A percentile compares a stretch with the other conserved stretches of the same genome.
Evolutionary conservation across 495 filamentous ascomycete species (phyloP).

Genomic region (Neurospora sublineolata): DNA sequence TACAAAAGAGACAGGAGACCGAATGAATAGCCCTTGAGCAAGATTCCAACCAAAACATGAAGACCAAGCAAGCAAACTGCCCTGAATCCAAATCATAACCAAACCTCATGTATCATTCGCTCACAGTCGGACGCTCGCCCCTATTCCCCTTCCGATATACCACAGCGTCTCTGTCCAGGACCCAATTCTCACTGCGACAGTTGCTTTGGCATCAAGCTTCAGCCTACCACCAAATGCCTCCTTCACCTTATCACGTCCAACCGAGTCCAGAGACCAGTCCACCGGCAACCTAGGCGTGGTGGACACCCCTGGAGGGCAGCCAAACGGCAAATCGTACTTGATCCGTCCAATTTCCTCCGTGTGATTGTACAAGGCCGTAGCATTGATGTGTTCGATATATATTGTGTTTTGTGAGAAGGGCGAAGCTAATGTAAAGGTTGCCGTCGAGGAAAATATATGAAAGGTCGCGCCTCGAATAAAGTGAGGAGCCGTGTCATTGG

Average conservation of each 20-base stretch:
- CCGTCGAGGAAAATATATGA: slow-evolving; percentile 77
- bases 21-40: not conserved
- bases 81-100: not conserved
- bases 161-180: slow-evolving; percentile 57
- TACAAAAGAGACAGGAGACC: not conserved
- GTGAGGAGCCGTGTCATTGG: slow-evolving; percentile 29
- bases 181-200: slow-evolving; percentile 58
- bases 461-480: slow-evolving; percentile 83
- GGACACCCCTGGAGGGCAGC: slow-evolving; percentile 61
- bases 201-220: slow-evolving; percentile 66
- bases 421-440: slow-evolving; percentile 71
- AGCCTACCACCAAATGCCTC: slow-evolving; percentile 75
- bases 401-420: slow-evolving; percentile 61
- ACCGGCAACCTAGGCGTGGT: slow-evolving; percentile 70
- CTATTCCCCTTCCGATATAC: slow-evolving; percentile 64
- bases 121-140: slow-evolving; percentile 56
- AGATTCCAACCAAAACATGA: not conserved
- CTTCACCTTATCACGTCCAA: slow-evolving; percentile 71
- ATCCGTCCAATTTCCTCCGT: slow-evolving; percentile 68
- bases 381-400: slow-evolving; percentile 66
- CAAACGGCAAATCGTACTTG: slow-evolving; percentile 58
- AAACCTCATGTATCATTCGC: not conserved
- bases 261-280: slow-evolving; percentile 57
- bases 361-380: slow-evolving; percentile 73
- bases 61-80: not conserved